Conservation (phyloP, 257 asterid species). For the Solanum chiquidenum region DNA sequence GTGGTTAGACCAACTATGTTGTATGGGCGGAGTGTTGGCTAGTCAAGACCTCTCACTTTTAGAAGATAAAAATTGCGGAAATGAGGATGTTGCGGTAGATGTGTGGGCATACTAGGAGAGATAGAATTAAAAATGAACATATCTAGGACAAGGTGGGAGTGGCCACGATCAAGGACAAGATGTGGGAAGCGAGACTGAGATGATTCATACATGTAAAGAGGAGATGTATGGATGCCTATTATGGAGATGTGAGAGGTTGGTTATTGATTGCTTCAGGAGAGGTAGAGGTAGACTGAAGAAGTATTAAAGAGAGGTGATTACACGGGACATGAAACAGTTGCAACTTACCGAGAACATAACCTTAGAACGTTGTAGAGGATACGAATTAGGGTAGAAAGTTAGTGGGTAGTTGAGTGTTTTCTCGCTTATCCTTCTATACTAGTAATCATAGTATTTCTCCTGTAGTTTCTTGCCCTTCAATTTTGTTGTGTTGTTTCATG, state of each 20-base stretch:
- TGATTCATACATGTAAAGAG: neutral
- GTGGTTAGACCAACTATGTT: neutral
- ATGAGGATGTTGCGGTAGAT: neutral
- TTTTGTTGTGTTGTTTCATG: neutral
- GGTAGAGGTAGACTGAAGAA: neutral
- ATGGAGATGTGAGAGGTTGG: neutral
- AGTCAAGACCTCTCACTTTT: neutral
- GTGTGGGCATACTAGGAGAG: neutral
- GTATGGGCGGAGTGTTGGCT: neutral
- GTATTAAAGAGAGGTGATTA: neutral
- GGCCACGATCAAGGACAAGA: neutral
- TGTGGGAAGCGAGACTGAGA: neutral
- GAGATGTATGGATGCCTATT: neutral
- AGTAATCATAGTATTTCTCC: neutral
- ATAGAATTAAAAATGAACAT: neutral
- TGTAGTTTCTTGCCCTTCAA: neutral
- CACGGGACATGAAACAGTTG: neutral
- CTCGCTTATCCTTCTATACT: neutral
- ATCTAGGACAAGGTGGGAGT: neutral
- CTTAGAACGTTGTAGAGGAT: neutral
- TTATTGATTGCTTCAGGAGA: neutral
- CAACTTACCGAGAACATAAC: neutral
- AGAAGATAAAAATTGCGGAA: neutral
- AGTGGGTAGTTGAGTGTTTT: neutral
- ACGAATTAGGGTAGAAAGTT: neutral